Evolutionary conservation across 768 basidiomycete species (phyloP).

Genomic region (Phanerodontia chrysosporium): DNA sequence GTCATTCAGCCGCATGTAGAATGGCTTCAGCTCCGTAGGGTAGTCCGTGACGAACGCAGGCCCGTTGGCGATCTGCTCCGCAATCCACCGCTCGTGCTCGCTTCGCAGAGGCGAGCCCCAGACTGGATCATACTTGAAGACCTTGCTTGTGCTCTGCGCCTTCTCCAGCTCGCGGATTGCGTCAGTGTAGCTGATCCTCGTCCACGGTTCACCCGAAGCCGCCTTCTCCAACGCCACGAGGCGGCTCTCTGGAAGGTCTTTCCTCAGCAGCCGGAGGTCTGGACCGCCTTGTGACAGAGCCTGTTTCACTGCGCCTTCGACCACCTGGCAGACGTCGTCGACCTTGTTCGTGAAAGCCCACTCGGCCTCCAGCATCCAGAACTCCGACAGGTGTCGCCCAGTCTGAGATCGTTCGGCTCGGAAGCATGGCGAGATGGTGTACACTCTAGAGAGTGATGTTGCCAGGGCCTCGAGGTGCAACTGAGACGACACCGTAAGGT

Average conservation of each 20-base stretch:
- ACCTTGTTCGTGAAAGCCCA: constrained; percentile 58
- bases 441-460: constrained; percentile 74
- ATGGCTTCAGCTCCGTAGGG: constrained; percentile 79
- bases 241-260: constrained; percentile 33
- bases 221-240: constrained; percentile 33
- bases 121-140: constrained; percentile 52
- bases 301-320: constrained; percentile 50
- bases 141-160: constrained; percentile 26
- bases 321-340: constrained; percentile 48
- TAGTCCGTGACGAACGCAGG: constrained; percentile 94
- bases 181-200: constrained; percentile 72
- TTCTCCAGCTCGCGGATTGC: constrained; percentile 59
- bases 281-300: constrained; percentile 30
- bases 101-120: constrained; percentile 78
- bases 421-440: constrained; percentile 91
- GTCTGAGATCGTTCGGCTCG: constrained; percentile 90
- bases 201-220: constrained; percentile 47
- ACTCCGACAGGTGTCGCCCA: constrained; percentile 90
- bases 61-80: constrained; percentile 57
- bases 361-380: constrained; percentile 99
- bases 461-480: constrained; percentile 90
- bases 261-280: constrained; percentile 36
- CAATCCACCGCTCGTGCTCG: constrained; percentile 92
- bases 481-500: constrained; percentile 93
- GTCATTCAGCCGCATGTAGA: constrained; percentile 87